These are phyloP conservation scores for Parafenestella ontariensis DNA, from an alignment of 2,329 filamentous ascomycete species.

Conservation along the genomic window DNA sequence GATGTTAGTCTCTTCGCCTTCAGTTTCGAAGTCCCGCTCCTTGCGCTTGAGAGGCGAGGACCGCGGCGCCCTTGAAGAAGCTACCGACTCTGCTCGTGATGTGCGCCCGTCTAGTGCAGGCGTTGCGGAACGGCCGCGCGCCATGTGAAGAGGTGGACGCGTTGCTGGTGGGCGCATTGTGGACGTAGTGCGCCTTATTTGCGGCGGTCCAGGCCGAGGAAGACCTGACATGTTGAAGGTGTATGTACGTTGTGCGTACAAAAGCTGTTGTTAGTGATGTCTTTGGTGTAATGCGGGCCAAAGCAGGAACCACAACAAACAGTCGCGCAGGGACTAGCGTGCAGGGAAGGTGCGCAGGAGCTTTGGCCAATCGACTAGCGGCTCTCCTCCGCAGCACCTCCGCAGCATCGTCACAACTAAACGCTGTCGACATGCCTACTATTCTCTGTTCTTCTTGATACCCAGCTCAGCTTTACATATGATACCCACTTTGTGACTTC, in stretches of 20 bases:
- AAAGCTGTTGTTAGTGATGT: slow-evolving; percentile 25
- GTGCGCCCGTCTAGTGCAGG: slow-evolving; percentile 58
- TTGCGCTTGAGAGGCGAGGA: slow-evolving; percentile 76
- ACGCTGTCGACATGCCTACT: not conserved
- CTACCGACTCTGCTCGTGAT: slow-evolving; percentile 75
- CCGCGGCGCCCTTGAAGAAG: slow-evolving; percentile 57
- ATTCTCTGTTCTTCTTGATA: slow-evolving; percentile 3
- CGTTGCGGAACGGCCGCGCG: slow-evolving; percentile 59
- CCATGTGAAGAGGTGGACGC: slow-evolving; percentile 55
- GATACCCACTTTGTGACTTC: slow-evolving; percentile 2
- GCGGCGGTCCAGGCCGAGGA: slow-evolving; percentile 58
- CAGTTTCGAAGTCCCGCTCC: slow-evolving; percentile 80
- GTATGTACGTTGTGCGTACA: slow-evolving; percentile 21
- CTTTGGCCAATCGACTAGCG: not conserved
- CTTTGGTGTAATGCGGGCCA: slow-evolving; percentile 22
- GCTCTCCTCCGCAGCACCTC: slow-evolving; percentile 8
- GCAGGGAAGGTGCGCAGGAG: not conserved
- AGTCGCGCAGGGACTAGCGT: not conserved
- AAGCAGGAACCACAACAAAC: slow-evolving; percentile 9
- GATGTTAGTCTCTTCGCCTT: slow-evolving; percentile 89
- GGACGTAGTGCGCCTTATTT: slow-evolving; percentile 54
- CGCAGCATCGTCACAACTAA: not conserved
- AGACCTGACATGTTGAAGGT: slow-evolving; percentile 60
- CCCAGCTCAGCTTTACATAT: not conserved
- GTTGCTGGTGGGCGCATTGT: slow-evolving; percentile 63